A percentile compares a stretch with the other conserved stretches of the same genome.
Conservation (phyloP, 2,329 filamentous ascomycete genomes). For the Talaromyces sp. region DNA sequence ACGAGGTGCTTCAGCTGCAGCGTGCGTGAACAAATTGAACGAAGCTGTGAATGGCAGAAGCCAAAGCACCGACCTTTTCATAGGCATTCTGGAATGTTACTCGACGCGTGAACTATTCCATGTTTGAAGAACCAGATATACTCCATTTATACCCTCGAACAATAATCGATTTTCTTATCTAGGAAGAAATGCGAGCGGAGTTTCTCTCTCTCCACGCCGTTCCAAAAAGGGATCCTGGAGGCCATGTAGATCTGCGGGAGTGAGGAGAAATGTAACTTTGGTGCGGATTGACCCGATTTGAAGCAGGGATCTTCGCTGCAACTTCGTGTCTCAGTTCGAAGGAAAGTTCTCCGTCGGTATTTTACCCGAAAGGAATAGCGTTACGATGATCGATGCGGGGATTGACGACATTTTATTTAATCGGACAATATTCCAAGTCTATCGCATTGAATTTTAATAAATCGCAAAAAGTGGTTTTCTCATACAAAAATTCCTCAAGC, state of each 20-base stretch:
- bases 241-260: neutral
- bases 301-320: neutral
- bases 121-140: neutral
- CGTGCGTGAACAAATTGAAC: neutral
- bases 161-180: too few species aligned
- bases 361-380: slow-evolving; percentile 6
- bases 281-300: slow-evolving; percentile 7
- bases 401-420: neutral
- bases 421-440: too few species aligned
- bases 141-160: too few species aligned
- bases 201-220: neutral
- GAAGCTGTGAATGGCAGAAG: neutral
- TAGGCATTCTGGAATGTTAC: neutral
- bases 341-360: slow-evolving; percentile 2
- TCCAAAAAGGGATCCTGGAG: neutral
- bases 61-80: neutral
- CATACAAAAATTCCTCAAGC: neutral
- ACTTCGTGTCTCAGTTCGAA: too few species aligned
- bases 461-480: neutral
- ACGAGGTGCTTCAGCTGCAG: neutral
- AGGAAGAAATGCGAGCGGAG: neutral
- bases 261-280: slow-evolving; percentile 19
- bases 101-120: neutral
- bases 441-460: too few species aligned
- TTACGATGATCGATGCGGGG: neutral